Base-by-base conservation (phyloP, 352 stramenopile genomes). In the Pythium grandisporangium region DNA sequence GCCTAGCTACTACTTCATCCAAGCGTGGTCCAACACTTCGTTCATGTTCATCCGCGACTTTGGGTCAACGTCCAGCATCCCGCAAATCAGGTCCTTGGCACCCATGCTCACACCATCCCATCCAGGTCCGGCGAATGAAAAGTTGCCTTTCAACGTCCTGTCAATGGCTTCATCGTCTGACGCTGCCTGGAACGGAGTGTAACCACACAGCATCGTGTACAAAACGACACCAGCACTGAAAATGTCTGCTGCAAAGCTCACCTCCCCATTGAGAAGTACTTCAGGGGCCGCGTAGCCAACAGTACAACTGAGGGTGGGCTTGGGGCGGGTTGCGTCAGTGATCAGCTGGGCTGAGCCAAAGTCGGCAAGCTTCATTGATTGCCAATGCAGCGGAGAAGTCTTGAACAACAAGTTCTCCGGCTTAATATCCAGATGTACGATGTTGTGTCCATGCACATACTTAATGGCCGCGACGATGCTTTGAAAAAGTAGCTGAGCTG, bases 401-500 rank as follows among this genome's bases (percentile, higher is more conserved):
- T 75, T 79, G 37, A 91, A 87, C 36, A 88, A 70, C 12, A 91
- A 35, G 38, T 91, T 91, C 42, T 84, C 70, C 2, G 77, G 77
- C 54, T 91, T 91, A 37, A 91, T 76, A 33, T 88, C 77, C 43
- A 91, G 36, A 22, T 91, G 77, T 6, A 88, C 58, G 16, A 91
- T 53, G 14, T 55, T 64, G 11, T 79, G 63, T 12, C 70, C 59
- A 38, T 91, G 77, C 17, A 81, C 55, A 44, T 72, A 67, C 25
- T 45, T 43, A 19, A 90, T 43, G 16, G 74, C 70, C 16, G 61
- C 59, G 1, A 62, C 54, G 25, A 87, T 63, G 39, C 67, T 66
- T 17, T 63, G 66, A 30, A 87, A 79, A 0, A 87, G 30, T 2
- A 45, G 49, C 48, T 69, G 72, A 21, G 70, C 74, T 6, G 58